phyloP scores from a whole-genome alignment of 1,284 basidiomycete species.

The Leccinum fallax region DNA sequence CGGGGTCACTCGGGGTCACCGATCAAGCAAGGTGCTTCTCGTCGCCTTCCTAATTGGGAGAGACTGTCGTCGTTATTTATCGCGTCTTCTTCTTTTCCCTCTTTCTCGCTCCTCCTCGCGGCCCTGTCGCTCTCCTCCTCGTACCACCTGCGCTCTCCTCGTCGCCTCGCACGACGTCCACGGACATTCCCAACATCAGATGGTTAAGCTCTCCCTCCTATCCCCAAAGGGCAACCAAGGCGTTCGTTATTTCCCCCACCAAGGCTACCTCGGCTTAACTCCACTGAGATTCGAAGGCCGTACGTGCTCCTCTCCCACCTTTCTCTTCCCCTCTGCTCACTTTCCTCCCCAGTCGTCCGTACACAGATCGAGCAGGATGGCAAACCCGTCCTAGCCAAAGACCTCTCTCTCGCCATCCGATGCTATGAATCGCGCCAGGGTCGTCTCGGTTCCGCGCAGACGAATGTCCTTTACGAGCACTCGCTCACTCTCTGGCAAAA shows the following conservation, averaged over 20 bases:
- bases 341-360: conserved; percentile 52
- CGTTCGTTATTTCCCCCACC: conserved; percentile 71
- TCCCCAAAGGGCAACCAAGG: conserved; percentile 67
- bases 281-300: conserved; percentile 77
- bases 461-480: conserved; percentile 68
- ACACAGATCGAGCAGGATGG: conserved; percentile 72
- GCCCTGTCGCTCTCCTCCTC: conserved; percentile 29
- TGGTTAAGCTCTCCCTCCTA: conserved; percentile 67
- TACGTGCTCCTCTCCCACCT: conserved; percentile 38
- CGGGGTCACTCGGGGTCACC: conserved; percentile 28
- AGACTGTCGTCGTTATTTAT: conserved; percentile 37
- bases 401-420: conserved; percentile 66
- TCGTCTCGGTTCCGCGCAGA: conserved; percentile 55
- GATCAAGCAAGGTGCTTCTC: conserved; percentile 34
- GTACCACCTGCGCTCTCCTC: conserved; percentile 28
- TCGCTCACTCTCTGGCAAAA: conserved; percentile 69
- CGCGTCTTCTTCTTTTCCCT: conserved; percentile 36
- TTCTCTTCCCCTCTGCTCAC: conserved; percentile 8
- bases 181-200: conserved; percentile 22
- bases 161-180: conserved; percentile 33
- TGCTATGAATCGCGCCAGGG: conserved; percentile 77
- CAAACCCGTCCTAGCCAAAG: conserved; percentile 62
- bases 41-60: conserved; percentile 34
- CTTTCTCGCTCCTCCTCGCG: conserved; percentile 14
- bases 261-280: conserved; percentile 78